Conservation (phyloP, 2,329 filamentous ascomycete genomes). For the Paecilomyces niveus region DNA sequence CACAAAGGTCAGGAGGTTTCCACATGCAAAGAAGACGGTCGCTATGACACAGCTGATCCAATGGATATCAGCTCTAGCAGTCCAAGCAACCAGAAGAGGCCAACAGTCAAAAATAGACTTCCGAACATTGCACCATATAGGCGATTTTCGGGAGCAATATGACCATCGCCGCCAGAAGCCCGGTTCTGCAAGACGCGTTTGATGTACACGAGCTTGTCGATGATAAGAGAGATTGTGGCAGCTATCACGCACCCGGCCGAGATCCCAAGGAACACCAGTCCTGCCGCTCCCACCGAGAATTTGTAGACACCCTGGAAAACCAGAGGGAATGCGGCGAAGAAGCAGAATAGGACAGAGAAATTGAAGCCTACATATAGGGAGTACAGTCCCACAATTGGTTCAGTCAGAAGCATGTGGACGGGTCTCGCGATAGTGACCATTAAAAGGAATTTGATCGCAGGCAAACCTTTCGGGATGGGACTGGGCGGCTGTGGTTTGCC, state of each 20-base stretch:
- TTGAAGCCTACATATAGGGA: constrained; percentile 43
- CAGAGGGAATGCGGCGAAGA: constrained; percentile 69
- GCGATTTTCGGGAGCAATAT: constrained; percentile 42
- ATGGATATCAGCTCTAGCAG: constrained; percentile 32
- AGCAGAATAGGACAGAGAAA: constrained; percentile 73
- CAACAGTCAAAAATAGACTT: constrained; percentile 39
- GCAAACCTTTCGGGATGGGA: constrained; percentile 25
- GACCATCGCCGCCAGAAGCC: constrained; percentile 31
- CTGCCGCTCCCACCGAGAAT: constrained; percentile 48
- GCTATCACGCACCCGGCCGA: constrained; percentile 59
- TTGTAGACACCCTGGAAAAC: constrained; percentile 38
- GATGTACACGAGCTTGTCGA: constrained; percentile 13
- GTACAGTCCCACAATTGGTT: background rate
- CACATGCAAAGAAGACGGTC: constrained; percentile 17
- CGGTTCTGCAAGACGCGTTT: constrained; percentile 5
- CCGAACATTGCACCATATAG: constrained; percentile 44
- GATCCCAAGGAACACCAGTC: constrained; percentile 56
- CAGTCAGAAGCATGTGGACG: constrained; percentile 54
- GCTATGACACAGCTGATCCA: constrained; percentile 28
- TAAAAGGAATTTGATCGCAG: background rate
- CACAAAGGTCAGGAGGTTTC: constrained; percentile 20
- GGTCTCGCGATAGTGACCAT: constrained; percentile 42
- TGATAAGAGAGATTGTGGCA: constrained; percentile 10
- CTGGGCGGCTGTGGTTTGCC: constrained; percentile 27
- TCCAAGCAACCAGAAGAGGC: constrained; percentile 45